Evolutionary conservation across 768 basidiomycete species (phyloP), one percentile per base, ranked within the genome.

Genomic region (Phylloporus sp.): DNA sequence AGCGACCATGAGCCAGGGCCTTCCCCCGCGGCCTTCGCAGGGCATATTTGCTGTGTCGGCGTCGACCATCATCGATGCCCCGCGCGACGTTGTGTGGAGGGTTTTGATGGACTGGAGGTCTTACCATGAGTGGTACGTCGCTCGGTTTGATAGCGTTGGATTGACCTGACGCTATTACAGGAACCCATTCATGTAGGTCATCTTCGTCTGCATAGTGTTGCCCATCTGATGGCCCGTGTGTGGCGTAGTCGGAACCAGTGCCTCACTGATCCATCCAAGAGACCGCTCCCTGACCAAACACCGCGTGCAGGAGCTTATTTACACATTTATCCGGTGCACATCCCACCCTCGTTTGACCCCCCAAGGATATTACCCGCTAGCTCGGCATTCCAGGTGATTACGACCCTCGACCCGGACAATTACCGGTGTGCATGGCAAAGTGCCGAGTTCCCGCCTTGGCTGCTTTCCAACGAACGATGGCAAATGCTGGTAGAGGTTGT

Each of bases 151-250:
- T 11, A 36, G 43, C 52, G 22, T 45, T 43, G 38, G 26, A 36
- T 31, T 41, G 50, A 54, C 49, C 5, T 29, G 40, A 41, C 31
- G 15, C 16, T 24, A 16, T 46, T 11, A 29, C 53, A 87, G 85
- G 85, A 87, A 86, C 58, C 74, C 84, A 6, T 86, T 85, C 49
- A 77, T 80, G 85, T 84, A 70, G 26, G 79, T 70, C 16, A 9
- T n/a, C 34, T 12, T 29, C 39, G 11, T 20, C 40, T 35, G 2
- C n/a, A n/a, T n/a, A 34, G 26, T 43, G 13, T 31, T 8, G 18
- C 7, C 23, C 8, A n/a, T 28, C 32, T 46, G 39, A 50, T 34
- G 29, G 18, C n/a, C 9, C 35, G 7, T 4, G 2, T 28, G 41
- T 29, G 49, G 40, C 52, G 46, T 46, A 83, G 81, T 41, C 82